Evolutionary conservation across 2,329 filamentous ascomycete genomes (phyloP), one percentile per base, ranked within the genome.

Genomic region (Ophiocordyceps camponoti-floridani): DNA sequence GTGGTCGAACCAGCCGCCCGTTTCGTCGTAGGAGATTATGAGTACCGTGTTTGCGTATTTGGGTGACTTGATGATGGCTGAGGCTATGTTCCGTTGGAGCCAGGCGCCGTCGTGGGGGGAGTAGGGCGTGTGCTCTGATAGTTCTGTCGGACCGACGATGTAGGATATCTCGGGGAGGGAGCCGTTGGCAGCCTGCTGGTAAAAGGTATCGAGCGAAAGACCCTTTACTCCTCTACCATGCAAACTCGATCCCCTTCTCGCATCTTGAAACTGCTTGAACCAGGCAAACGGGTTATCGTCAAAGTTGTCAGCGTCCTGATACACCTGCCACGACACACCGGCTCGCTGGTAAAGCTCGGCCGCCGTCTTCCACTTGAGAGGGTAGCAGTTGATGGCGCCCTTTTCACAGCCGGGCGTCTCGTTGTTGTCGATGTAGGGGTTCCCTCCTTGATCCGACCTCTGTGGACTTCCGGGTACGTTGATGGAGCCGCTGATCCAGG

Each of bases 1-100:
- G 47, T 73, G 69, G 47, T 75, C 72, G 12, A 69, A 70, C 56
- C 63, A 74, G 27, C 71, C 72, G 41, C 71, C 72, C 2, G 67
- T 68, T 53, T 76, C 68, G 61, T 54, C 50, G 27, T 54, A 59
- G 27, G 59, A 68, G 52, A 68, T 48, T 65, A 72, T 56, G 61
- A 75, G 50, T 0, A 60, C 63, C 2, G 69, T 73, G 18, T 60
- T 62, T 40, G 61, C 59, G 52, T 73, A 75, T 40, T 62, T 63
- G 4, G 67, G 67, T 18, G 69, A 69, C 43, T 59, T 60, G 12
- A 63, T 66, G 4, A 75, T 66, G 4, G 69, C 67, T 45, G 72
- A 60, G 14, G 71, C 66, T 6, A 75, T 59, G 51, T 69, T 59
- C 52, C 69, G 65, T 52, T 74, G 68, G 33, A 75, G 58, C 69